Base-by-base conservation (phyloP, 163 green algal genomes). In the Scenedesmus sp. region DNA sequence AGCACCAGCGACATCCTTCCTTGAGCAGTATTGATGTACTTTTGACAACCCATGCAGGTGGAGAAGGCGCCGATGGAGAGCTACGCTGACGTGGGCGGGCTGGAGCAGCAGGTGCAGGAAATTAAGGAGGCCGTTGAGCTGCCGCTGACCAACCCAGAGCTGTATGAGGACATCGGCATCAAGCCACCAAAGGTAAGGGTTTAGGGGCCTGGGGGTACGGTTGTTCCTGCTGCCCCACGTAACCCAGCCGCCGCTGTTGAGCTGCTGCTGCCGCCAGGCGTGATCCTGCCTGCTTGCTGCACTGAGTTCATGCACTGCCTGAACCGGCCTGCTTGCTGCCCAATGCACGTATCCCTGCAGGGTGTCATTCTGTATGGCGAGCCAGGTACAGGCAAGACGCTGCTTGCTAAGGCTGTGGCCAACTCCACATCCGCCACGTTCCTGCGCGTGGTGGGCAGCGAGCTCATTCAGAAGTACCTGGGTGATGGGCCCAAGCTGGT, bases 91-190 rank as follows among this genome's bases (percentile, higher is more conserved):
- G 98, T 99, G 66, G 98, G 98, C 73, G 98, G 98, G 0, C 95
- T 99, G 73, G 98, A 99, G 90, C 88, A 95, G 66, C 98, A 99
- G 94, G 97, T 99, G 70, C 95, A 96, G 94, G 98, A 99, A 95
- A 99, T 99, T 93, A 99, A 99, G 94, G 98, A 99, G 96, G 98
- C 98, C 16, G 98, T 99, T 87, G 98, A 99, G 96, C 97, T 99
- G 91, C 98, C 98, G 0, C 94, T 99, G 10, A 99, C 98, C 3
- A 98, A 99, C 93, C 98, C 98, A 5, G 98, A 99, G 96, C 96
- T 99, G 79, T 99, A 99, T 88, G 98, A 99, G 91, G 98, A 99
- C 96, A 99, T 99, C 66, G 98, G 98, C 81, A 99, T 99, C 96
- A 99, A 99, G 94, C 98, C 98, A 12, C 98, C 98, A 86, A 99